These are phyloP conservation scores for Phyllosticta citrichinensis DNA, from an alignment of 2,329 filamentous ascomycete genomes.

Conservation along the genomic window DNA sequence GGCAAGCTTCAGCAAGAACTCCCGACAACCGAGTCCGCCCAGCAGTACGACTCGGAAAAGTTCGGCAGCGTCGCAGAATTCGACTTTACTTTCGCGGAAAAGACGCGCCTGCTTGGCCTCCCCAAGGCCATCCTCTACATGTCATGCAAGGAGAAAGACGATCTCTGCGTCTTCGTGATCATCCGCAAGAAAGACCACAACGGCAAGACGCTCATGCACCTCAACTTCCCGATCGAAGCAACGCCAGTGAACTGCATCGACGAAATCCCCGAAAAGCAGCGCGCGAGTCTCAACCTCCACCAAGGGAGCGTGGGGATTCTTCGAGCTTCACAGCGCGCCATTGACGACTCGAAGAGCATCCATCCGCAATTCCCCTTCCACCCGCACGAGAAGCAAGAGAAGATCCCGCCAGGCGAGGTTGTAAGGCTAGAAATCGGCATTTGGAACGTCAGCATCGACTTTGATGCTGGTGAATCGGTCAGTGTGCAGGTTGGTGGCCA, in stretches of 20 bases:
- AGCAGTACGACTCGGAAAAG: conserved; percentile 16
- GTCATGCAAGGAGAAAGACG: conserved; percentile 32
- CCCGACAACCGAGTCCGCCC: neutral
- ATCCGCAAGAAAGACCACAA: conserved; percentile 35
- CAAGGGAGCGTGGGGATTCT: conserved; percentile 35
- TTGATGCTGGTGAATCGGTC: conserved; percentile 31
- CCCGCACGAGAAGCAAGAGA: conserved; percentile 32
- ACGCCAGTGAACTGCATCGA: conserved; percentile 35
- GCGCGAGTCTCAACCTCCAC: conserved; percentile 32
- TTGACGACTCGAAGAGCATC: conserved; percentile 16
- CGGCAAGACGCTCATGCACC: conserved; percentile 33
- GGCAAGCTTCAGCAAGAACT: conserved; percentile 6
- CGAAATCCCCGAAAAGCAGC: conserved; percentile 45
- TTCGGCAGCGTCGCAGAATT: conserved; percentile 14
- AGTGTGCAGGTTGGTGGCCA: conserved; percentile 15
- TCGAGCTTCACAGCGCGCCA: conserved; percentile 34
- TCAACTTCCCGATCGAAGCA: conserved; percentile 34
- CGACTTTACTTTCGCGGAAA: conserved; percentile 18
- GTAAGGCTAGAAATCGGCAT: conserved; percentile 40
- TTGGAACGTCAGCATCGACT: conserved; percentile 38
- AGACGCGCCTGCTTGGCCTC: conserved; percentile 34
- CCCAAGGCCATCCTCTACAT: conserved; percentile 40
- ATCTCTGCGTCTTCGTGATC: conserved; percentile 36
- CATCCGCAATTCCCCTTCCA: conserved; percentile 25
- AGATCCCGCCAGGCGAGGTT: conserved; percentile 31